These are phyloP conservation scores for Aspergillus persii DNA, from an alignment of 2,329 filamentous ascomycete species.

Conservation along the genomic window DNA sequence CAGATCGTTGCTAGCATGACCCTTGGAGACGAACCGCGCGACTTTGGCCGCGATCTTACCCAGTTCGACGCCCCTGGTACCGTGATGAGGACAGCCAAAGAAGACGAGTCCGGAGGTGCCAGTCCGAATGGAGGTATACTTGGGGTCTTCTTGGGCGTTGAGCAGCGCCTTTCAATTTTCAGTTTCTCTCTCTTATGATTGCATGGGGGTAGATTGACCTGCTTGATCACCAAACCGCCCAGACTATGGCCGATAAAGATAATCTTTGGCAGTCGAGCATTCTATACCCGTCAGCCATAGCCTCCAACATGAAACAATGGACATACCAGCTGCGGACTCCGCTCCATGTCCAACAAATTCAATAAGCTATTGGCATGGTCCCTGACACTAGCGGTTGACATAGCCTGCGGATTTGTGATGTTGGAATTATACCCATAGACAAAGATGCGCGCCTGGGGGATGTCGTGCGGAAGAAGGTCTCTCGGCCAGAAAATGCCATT, in stretches of 20 bases:
- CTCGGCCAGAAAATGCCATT: conserved; percentile 27
- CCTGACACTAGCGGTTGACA: conserved; percentile 35
- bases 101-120: conserved; percentile 36
- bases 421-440: conserved; percentile 35
- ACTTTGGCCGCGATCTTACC: conserved; percentile 35
- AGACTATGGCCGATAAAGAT: conserved; percentile 33
- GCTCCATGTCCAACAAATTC: conserved; percentile 32
- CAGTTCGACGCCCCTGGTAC: conserved; percentile 31
- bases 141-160: conserved; percentile 35
- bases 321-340: conserved; percentile 24
- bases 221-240: conserved; percentile 33
- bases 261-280: conserved; percentile 25
- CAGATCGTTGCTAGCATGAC: conserved; percentile 31
- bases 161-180: conserved; percentile 26
- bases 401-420: conserved; percentile 29
- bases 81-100: conserved; percentile 35
- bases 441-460: conserved; percentile 30
- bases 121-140: conserved; percentile 31
- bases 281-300: conserved; percentile 6
- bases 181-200: neutral
- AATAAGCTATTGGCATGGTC: conserved; percentile 36
- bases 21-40: conserved; percentile 31
- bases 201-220: conserved; percentile 15
- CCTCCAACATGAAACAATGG: neutral
- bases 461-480: conserved; percentile 26